Percentiles rank a stretch among this genome's conserved stretches.
These are phyloP conservation scores for Ogataea nitratoaversa DNA, from an alignment of 805 yeast genomes.

Conservation along the genomic window DNA sequence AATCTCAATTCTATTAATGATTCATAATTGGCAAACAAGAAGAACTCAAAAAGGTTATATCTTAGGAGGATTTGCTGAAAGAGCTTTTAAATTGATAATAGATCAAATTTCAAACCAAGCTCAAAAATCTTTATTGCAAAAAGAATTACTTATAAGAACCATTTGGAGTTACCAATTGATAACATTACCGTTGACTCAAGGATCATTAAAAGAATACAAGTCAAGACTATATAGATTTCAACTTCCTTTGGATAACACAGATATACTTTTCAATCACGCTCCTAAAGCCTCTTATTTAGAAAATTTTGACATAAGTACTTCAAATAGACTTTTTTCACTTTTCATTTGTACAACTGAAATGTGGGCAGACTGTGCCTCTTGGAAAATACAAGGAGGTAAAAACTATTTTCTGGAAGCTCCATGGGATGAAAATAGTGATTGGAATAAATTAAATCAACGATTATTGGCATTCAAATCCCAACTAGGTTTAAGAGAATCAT, in stretches of 20 bases:
- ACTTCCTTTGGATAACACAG: conserved; percentile 11
- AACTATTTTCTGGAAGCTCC: conserved; percentile 9
- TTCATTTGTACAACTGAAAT: conserved; percentile 12
- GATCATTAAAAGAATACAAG: conserved; percentile 6
- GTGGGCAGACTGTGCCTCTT: conserved; percentile 15
- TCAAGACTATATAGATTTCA: conserved; percentile 5
- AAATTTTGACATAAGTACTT: conserved; percentile 3
- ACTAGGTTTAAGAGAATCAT: conserved; percentile 11
- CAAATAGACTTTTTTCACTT: conserved; percentile 10
- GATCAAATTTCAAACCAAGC: conserved; percentile 7
- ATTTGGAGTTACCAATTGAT: conserved; percentile 16
- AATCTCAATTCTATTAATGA: conserved; percentile 9
- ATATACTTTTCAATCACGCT: conserved; percentile 10
- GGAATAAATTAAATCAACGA: conserved; percentile 7
- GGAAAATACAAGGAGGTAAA: conserved; percentile 11
- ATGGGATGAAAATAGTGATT: conserved; percentile 12
- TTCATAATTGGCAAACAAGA: conserved; percentile 14
- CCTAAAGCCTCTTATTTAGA: conserved; percentile 2
- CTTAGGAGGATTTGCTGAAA: conserved; percentile 15
- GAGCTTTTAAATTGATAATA: conserved; percentile 6
- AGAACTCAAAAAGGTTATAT: conserved; percentile 14
- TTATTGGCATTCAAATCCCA: conserved; percentile 7
- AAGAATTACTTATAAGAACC: conserved; percentile 12
- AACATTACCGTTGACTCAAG: conserved; percentile 12
- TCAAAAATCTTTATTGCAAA: conserved; percentile 1